phyloP scores from a whole-genome alignment of 2,329 filamentous ascomycete species.

The Aureobasidium lini region DNA sequence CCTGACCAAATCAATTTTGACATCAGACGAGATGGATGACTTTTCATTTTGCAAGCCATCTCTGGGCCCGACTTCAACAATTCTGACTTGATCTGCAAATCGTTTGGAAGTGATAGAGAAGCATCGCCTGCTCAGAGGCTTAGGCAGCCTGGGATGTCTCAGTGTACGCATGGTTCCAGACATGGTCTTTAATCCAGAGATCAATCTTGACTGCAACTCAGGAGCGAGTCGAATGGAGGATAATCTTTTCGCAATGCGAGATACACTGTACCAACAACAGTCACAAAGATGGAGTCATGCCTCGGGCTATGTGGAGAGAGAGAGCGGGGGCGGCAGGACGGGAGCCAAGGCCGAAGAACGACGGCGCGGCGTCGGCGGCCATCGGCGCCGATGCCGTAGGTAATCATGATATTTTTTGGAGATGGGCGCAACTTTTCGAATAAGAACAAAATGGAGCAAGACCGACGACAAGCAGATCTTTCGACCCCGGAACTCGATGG shows the following conservation, averaged over 20 bases:
- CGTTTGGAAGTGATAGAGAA: constrained; percentile 22
- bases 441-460: constrained; percentile 62
- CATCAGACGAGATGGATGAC: constrained; percentile 58
- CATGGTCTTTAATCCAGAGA: neutral
- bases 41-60: constrained; percentile 87
- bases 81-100: constrained; percentile 41
- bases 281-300: neutral
- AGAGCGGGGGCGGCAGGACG: constrained; percentile 5
- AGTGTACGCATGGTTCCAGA: neutral
- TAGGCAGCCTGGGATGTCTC: neutral
- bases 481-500: constrained; percentile 58
- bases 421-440: neutral
- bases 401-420: constrained; percentile 4
- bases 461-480: constrained; percentile 62
- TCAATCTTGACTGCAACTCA: too few relatives aligned
- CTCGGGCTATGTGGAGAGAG: neutral
- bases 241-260: neutral
- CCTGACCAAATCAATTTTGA: constrained; percentile 70
- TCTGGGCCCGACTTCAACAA: constrained; percentile 77
- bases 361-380: neutral
- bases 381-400: neutral
- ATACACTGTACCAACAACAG: neutral
- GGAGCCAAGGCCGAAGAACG: neutral
- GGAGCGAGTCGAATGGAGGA: too few relatives aligned
- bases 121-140: constrained; percentile 11